Base-by-base conservation (phyloP, 2,329 filamentous ascomycete species). In the Fusarium torreyae region DNA sequence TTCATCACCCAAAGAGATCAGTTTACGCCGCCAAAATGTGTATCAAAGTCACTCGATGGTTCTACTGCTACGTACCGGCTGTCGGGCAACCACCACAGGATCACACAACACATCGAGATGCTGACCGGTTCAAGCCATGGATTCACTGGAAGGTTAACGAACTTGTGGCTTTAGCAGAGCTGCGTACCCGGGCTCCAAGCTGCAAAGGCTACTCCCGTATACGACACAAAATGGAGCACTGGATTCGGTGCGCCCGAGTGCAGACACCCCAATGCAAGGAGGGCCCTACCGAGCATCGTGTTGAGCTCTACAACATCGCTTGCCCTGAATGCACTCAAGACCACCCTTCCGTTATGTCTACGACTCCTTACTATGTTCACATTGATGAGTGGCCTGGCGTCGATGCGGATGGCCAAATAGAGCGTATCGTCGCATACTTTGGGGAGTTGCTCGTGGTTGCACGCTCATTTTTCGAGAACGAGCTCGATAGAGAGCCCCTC, bases 201-300 rank as follows among this genome's bases (percentile, higher is more conserved):
- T 7, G 33, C 11, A 13, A n/a, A 7, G 55, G 48, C 11, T 59
- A 63, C 22, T 60, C 43, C 39, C 65, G 63, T 38, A 18, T 68
- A 5, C 60, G 50, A 18, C 70, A 72, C 50, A 59, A 44, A 7
- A 34, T 38, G 14, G 48, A 48, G 7, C n/a, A 45, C 24, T 65
- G 57, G 59, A 61, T 68, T 43, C 66, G 70, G 13, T 72, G 70
- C 36, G 63, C 68, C 39, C n/a, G 61, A 28, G 31, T 40, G 10
- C 6, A 34, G 5, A 33, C 7, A 13, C 18, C 3, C 7, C 14
- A 14, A 2, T 72, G 70, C 28, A 15, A 15, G 4, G 6, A 45
- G 7, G 24, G n/a, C 8, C 66, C 60, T 18, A 34, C 39, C 4
- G 59, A 63, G 45, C 44, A 36, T 17, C 60, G 61, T 13, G 62